These are phyloP conservation scores for Zasmidium cellare DNA, from an alignment of 2,329 filamentous ascomycete genomes.

Conservation along the genomic window DNA sequence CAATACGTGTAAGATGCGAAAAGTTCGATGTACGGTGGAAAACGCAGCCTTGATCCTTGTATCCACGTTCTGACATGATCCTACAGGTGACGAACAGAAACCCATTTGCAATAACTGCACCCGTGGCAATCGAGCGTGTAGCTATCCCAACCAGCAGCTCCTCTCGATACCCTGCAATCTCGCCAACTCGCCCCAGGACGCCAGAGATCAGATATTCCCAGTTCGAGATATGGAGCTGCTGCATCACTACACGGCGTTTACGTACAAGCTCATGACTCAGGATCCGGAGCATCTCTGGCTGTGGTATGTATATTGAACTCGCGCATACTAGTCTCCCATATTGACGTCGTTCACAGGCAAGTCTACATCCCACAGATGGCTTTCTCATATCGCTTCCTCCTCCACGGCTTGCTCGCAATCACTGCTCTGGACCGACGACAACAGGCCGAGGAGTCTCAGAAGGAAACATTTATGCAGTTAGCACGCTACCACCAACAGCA, in stretches of 20 bases:
- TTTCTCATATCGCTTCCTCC: constrained; percentile 20
- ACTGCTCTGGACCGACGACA: constrained; percentile 19
- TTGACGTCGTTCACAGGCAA: background rate
- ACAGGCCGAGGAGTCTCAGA: constrained; percentile 9
- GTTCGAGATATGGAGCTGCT: constrained; percentile 26
- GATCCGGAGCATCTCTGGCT: constrained; percentile 8
- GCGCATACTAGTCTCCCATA: background rate
- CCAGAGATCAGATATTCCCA: constrained; percentile 17
- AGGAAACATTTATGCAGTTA: constrained; percentile 16
- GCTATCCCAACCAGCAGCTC: constrained; percentile 19
- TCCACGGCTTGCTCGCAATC: constrained; percentile 21
- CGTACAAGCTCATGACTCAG: constrained; percentile 18
- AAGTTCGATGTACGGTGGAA: constrained; percentile 21
- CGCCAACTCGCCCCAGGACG: background rate
- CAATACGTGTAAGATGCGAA: constrained; percentile 22
- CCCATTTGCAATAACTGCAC: constrained; percentile 25
- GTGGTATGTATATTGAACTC: constrained; percentile 3
- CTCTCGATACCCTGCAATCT: constrained; percentile 4
- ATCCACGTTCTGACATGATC: background rate
- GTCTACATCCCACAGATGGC: constrained; percentile 17
- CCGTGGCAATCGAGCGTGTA: constrained; percentile 20
- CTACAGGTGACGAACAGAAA: constrained; percentile 17
- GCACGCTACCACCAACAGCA: constrained; percentile 27
- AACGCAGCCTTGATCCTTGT: background rate
- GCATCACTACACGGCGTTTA: constrained; percentile 23